Evolutionary conservation across 805 yeast species (phyloP).

Genomic region (Candida loeiensis): DNA sequence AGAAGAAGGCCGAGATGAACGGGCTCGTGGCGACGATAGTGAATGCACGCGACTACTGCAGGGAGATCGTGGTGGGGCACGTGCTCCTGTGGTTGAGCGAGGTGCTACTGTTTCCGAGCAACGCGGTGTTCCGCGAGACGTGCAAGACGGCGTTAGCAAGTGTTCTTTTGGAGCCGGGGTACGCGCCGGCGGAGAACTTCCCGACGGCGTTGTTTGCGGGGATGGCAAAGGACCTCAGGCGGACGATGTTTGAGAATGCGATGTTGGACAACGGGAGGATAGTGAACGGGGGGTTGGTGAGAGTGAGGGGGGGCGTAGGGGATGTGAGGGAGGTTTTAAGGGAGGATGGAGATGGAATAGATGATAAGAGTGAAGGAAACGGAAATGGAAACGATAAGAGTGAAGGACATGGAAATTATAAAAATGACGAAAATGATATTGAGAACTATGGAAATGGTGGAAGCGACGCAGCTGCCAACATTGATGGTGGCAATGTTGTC

Average conservation of each 20-base stretch:
- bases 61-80: constrained; percentile 44
- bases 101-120: constrained; percentile 25
- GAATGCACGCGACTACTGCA: constrained; percentile 47
- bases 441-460: too few relatives aligned
- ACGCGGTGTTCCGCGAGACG: constrained; percentile 21
- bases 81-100: constrained; percentile 52
- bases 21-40: constrained; percentile 57
- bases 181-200: constrained; percentile 28
- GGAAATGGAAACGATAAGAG: neutral
- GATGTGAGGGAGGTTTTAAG: neutral
- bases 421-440: neutral
- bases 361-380: neutral
- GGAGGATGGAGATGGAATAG: neutral
- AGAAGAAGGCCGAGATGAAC: constrained; percentile 29
- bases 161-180: constrained; percentile 36
- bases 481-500: too few relatives aligned
- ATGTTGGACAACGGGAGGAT: constrained; percentile 26
- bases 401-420: neutral
- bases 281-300: constrained; percentile 20
- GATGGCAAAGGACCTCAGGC: constrained; percentile 2
- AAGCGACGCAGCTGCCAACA: too few relatives aligned
- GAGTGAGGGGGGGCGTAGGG: constrained; percentile 9
- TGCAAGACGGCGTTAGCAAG: constrained; percentile 44
- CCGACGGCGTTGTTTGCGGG: constrained; percentile 24
- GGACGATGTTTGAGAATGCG: constrained; percentile 28